Evolutionary conservation across 345 rosid genomes (phyloP).

Genomic region (Limnanthes douglasii): DNA sequence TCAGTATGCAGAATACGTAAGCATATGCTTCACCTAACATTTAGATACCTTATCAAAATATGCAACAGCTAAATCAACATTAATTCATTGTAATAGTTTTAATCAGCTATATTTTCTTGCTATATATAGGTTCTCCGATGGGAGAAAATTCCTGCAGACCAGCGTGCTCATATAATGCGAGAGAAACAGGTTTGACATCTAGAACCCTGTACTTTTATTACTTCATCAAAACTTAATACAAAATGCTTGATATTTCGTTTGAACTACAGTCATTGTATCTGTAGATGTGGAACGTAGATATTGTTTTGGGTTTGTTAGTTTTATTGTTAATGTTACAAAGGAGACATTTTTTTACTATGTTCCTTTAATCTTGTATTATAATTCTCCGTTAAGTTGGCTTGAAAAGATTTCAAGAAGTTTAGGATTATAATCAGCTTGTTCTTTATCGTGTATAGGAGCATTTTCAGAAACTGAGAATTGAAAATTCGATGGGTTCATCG

Average conservation of each 20-base stretch:
- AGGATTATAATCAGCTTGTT: background rate
- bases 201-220: too few relatives aligned
- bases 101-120: background rate
- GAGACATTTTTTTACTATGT: too few relatives aligned
- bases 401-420: background rate
- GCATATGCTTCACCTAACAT: slow-evolving; percentile 9
- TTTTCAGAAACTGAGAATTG: slow-evolving; percentile 66
- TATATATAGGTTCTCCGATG: slow-evolving; percentile 50
- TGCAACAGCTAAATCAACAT: background rate
- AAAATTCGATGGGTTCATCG: slow-evolving; percentile 76
- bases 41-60: background rate
- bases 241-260: background rate
- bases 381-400: background rate
- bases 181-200: slow-evolving; percentile 70
- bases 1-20: slow-evolving; percentile 82
- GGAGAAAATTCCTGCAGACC: slow-evolving; percentile 89
- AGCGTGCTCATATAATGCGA: slow-evolving; percentile 63
- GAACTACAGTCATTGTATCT: background rate
- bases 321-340: too few relatives aligned
- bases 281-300: too few relatives aligned
- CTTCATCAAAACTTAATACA: too few relatives aligned
- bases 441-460: slow-evolving; percentile 44
- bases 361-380: background rate
- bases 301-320: too few relatives aligned
- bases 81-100: background rate